Evolutionary conservation across 108 stramenopile species (phyloP).

Genomic region (Tribonema minus): DNA sequence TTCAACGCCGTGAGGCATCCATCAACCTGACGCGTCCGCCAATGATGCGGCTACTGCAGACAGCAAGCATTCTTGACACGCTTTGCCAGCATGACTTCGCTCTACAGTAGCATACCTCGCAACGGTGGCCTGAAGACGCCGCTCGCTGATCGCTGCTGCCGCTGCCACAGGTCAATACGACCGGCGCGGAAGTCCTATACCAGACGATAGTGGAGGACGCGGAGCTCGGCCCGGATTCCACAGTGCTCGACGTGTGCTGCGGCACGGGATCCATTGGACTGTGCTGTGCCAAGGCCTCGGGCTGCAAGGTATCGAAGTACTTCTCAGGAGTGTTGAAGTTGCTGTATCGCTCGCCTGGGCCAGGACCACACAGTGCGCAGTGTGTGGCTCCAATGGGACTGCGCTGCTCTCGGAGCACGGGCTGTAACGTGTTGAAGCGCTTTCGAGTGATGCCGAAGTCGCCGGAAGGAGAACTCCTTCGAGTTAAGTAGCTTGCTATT

Average conservation of each 20-base stretch:
- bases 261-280: constrained; percentile 90
- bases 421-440: background rate
- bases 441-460: no score
- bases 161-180: constrained; percentile 72
- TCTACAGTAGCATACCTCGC: no score
- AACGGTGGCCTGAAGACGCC: no score
- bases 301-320: background rate
- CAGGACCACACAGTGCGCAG: no score
- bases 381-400: background rate
- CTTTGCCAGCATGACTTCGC: no score
- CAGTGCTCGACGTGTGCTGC: constrained; percentile 86
- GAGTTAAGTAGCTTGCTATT: background rate
- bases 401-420: background rate
- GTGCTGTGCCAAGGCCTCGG: constrained; percentile 37
- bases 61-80: no score
- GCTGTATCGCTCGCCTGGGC: constrained; percentile 21
- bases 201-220: constrained; percentile 65
- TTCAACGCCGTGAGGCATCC: no score
- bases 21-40: no score
- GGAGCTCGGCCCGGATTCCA: constrained; percentile 14
- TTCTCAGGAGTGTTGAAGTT: constrained; percentile 57
- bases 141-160: no score
- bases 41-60: no score
- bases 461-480: no score
- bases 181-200: constrained; percentile 76